Evolutionary conservation across 768 basidiomycete species (phyloP).

Genomic region (Suillus decipiens): DNA sequence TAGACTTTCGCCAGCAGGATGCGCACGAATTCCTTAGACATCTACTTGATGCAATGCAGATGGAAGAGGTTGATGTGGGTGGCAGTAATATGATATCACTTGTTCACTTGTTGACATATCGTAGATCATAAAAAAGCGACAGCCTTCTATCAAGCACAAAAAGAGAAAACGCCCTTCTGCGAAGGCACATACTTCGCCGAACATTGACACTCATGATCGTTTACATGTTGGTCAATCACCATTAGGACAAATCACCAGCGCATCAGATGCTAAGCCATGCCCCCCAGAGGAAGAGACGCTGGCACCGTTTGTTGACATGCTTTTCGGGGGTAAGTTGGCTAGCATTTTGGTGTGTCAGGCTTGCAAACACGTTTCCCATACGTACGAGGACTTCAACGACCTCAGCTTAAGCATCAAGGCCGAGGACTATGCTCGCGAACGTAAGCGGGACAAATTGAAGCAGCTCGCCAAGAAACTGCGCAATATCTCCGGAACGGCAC

Average conservation of each 20-base stretch:
- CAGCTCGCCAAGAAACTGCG: constrained; percentile 69
- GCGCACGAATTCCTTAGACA: constrained; percentile 93
- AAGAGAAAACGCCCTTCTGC: constrained; percentile 13
- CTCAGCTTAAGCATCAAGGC: constrained; percentile 87
- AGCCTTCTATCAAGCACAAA: constrained; percentile 47
- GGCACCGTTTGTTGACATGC: constrained; percentile 80
- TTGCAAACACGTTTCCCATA: constrained; percentile 92
- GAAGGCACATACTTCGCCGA: background rate
- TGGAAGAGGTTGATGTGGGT: constrained; percentile 90
- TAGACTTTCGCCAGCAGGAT: constrained; percentile 94
- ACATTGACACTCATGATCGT: constrained; percentile 5
- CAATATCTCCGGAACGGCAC: constrained; percentile 36
- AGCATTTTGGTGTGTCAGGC: constrained; percentile 92
- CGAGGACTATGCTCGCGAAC: constrained; percentile 70
- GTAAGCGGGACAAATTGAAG: constrained; percentile 78
- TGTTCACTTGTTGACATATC: constrained; percentile 8
- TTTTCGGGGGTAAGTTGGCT: constrained; percentile 87
- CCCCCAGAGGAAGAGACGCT: constrained; percentile 49
- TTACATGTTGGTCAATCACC: background rate
- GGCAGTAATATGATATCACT: background rate
- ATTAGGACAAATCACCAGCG: background rate
- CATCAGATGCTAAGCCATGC: constrained; percentile 7
- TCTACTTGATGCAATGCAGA: constrained; percentile 86
- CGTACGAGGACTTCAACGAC: constrained; percentile 93
- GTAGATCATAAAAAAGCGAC: constrained; percentile 81